phyloP scores from a whole-genome alignment of 495 filamentous ascomycete genomes.

The Tirmania nivea region DNA sequence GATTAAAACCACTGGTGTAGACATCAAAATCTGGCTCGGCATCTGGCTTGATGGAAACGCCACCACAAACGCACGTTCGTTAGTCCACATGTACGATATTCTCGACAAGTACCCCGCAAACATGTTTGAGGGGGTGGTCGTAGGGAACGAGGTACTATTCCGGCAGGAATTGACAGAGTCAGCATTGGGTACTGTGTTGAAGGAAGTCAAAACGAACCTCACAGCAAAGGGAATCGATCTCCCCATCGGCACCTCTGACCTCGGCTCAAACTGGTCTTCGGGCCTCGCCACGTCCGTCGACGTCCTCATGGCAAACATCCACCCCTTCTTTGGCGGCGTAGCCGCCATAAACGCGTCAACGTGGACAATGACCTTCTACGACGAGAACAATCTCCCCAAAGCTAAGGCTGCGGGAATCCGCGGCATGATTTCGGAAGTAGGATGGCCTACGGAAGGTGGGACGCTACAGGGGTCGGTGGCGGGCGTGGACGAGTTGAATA shows the following conservation, averaged over 20 bases:
- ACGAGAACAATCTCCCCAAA: conserved; percentile 36
- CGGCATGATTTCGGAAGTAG: conserved; percentile 68
- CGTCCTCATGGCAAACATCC: conserved; percentile 87
- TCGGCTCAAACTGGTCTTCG: conserved; percentile 70
- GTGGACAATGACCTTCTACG: conserved; percentile 78
- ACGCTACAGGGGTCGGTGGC: conserved; percentile 40
- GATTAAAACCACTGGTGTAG: conserved; percentile 48
- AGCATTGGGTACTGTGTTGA: conserved; percentile 42
- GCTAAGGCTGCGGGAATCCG: conserved; percentile 33
- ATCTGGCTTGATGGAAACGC: conserved; percentile 79
- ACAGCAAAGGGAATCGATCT: conserved; percentile 40
- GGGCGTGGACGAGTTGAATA: conserved; percentile 64
- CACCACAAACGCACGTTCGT: conserved; percentile 63
- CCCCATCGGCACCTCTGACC: conserved; percentile 69
- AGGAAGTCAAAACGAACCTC: conserved; percentile 47
- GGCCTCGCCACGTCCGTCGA: conserved; percentile 48
- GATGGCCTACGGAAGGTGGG: conserved; percentile 77
- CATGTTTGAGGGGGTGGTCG: conserved; percentile 63
- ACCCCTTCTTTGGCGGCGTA: conserved; percentile 87
- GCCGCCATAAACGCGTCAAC: conserved; percentile 40
- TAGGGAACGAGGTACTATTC: conserved; percentile 90
- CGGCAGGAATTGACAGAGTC: conserved; percentile 46
- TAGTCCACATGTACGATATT: conserved; percentile 59
- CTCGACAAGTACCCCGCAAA: conserved; percentile 42
- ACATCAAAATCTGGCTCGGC: conserved; percentile 83